Conservation (phyloP, 2,329 filamentous ascomycete genomes). For the Arthrinium puccinioides region DNA sequence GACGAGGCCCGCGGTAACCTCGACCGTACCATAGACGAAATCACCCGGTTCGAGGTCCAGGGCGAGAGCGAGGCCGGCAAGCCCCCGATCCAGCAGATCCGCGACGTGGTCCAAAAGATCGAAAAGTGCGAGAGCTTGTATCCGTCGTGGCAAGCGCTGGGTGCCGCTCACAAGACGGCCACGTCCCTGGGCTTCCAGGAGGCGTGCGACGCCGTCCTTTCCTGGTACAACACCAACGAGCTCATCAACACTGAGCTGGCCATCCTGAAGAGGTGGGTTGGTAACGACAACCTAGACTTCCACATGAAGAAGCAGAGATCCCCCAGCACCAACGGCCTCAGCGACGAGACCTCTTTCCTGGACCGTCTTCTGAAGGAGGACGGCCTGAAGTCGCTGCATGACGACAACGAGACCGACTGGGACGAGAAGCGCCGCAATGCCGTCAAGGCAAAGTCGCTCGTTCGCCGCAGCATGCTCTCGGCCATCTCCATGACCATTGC, state of each 20-base stretch:
- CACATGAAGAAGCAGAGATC: constrained; percentile 65
- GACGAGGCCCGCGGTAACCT: constrained; percentile 74
- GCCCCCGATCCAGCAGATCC: constrained; percentile 78
- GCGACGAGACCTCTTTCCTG: constrained; percentile 87
- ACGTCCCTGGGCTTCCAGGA: constrained; percentile 71
- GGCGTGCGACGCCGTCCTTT: constrained; percentile 80
- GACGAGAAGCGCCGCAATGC: constrained; percentile 23
- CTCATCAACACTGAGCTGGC: constrained; percentile 92
- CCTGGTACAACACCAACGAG: constrained; percentile 95
- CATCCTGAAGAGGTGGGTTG: constrained; percentile 92
- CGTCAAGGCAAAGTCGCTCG: constrained; percentile 30
- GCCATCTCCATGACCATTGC: constrained; percentile 80
- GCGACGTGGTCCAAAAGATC: constrained; percentile 83
- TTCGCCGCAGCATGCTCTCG: constrained; percentile 68
- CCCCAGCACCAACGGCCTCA: constrained; percentile 63
- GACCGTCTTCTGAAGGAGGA: constrained; percentile 95
- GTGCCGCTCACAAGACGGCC: constrained; percentile 67
- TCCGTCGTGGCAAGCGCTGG: constrained; percentile 69
- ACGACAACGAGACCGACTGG: constrained; percentile 57
- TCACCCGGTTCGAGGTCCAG: constrained; percentile 90
- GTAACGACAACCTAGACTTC: constrained; percentile 92
- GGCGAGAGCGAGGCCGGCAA: constrained; percentile 89
- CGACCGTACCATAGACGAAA: constrained; percentile 72
- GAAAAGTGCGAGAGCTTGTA: constrained; percentile 83
- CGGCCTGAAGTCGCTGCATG: constrained; percentile 83